These are phyloP conservation scores for Babesia ovata DNA, from an alignment of 169 alveolate genomes.

Conservation along the genomic window DNA sequence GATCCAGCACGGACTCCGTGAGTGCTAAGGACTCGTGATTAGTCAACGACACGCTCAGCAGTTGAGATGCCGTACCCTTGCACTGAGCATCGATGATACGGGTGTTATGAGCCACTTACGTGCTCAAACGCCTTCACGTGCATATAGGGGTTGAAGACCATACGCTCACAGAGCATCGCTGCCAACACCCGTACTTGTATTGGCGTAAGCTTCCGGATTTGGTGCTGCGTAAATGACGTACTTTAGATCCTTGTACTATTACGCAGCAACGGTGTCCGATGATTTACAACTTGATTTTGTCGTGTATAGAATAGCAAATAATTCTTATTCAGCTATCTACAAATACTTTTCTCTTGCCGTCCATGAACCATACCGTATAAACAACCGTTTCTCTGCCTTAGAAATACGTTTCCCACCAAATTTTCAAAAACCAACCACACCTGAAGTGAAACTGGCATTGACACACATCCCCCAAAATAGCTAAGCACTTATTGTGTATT, in stretches of 20 bases:
- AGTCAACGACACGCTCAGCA: conserved; percentile 10
- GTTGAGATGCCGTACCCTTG: not conserved
- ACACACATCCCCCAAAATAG: too few species aligned
- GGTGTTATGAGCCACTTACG: conserved; percentile 10
- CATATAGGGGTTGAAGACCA: conserved; percentile 12
- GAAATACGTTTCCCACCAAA: too few species aligned
- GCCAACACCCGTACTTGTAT: conserved; percentile 42
- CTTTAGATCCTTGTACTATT: conserved; percentile 32
- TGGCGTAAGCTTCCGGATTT: conserved; percentile 11
- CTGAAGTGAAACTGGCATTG: too few species aligned
- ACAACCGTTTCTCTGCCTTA: too few species aligned
- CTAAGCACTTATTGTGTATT: too few species aligned
- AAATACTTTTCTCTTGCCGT: too few species aligned
- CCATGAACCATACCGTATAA: too few species aligned
- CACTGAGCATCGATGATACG: too few species aligned
- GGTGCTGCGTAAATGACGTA: conserved; percentile 21
- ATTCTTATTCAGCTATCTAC: too few species aligned
- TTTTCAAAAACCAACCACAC: too few species aligned
- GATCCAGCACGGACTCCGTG: conserved; percentile 16
- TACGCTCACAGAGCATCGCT: conserved; percentile 6
- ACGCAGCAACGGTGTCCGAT: not conserved
- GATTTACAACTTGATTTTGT: too few species aligned
- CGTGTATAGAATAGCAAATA: too few species aligned
- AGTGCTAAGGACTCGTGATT: not conserved
- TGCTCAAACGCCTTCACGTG: conserved; percentile 19